These are phyloP conservation scores for Pseudodiploospora longispora DNA, from an alignment of 2,329 filamentous ascomycete species.

Conservation along the genomic window DNA sequence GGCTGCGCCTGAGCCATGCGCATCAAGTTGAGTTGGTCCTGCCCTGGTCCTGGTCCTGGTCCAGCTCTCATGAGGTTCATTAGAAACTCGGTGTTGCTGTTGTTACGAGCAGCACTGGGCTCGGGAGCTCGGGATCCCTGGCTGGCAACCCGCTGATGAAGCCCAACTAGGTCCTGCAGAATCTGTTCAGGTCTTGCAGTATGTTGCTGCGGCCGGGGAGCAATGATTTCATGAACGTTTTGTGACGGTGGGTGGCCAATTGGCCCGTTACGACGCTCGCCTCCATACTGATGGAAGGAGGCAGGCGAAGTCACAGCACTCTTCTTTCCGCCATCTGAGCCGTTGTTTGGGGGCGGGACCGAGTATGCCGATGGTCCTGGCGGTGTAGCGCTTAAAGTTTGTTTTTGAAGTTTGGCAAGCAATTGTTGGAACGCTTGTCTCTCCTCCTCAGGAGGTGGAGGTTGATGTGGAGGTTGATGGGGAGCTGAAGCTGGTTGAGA, in stretches of 20 bases:
- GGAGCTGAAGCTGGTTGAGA: conserved; percentile 2
- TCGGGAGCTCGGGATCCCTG: conserved; percentile 41
- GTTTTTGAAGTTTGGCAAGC: conserved; percentile 68
- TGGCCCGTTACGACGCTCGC: conserved; percentile 37
- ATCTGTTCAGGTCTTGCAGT: conserved; percentile 50
- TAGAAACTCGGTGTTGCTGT: conserved; percentile 72
- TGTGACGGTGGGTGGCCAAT: conserved; percentile 32
- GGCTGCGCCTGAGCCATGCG: conserved; percentile 38
- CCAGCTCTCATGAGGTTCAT: conserved; percentile 67
- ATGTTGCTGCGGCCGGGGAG: conserved; percentile 42
- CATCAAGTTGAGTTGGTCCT: conserved; percentile 29
- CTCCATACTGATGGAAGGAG: conserved; percentile 38
- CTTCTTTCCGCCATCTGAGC: conserved; percentile 22
- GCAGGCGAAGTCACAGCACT: conserved; percentile 38
- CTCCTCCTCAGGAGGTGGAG: conserved; percentile 52
- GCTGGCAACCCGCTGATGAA: conserved; percentile 48
- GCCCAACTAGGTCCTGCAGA: conserved; percentile 51
- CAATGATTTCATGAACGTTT: conserved; percentile 44
- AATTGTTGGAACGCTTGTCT: conserved; percentile 81
- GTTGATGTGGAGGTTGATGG: conserved; percentile 8
- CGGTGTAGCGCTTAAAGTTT: conserved; percentile 39
- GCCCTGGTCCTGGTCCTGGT: conserved; percentile 42
- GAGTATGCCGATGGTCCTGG: conserved; percentile 36
- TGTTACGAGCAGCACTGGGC: conserved; percentile 36
- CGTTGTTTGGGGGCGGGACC: conserved; percentile 27